Evolutionary conservation across 2,329 filamentous ascomycete genomes (phyloP).

Genomic region (Fusarium oxysporum): DNA sequence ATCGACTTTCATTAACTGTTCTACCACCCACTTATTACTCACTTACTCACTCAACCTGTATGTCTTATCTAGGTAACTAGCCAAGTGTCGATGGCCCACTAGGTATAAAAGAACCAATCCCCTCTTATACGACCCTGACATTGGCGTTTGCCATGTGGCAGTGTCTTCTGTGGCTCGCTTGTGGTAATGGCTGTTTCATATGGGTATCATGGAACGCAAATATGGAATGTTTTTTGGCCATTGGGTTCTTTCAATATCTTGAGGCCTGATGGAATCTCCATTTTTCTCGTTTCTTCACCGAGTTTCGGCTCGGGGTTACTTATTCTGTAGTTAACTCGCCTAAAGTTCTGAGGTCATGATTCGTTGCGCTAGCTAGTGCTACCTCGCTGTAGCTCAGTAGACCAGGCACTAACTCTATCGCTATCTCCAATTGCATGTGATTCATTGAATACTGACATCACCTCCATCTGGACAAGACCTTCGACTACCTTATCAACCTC

Average conservation of each 20-base stretch:
- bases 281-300: not conserved
- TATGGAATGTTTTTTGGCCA: conserved; percentile 7
- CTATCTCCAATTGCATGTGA: conserved; percentile 43
- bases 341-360: conserved; percentile 39
- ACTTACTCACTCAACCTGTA: not conserved
- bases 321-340: conserved; percentile 18
- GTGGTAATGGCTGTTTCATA: conserved; percentile 25
- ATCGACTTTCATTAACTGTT: not conserved
- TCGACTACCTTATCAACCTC: conserved; percentile 6
- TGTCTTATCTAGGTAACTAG: conserved; percentile 8
- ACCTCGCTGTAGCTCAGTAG: not conserved
- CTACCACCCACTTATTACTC: not conserved
- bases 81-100: conserved; percentile 10
- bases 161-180: conserved; percentile 12
- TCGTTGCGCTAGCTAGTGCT: conserved; percentile 26
- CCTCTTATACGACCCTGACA: conserved; percentile 25
- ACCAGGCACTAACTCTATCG: conserved; percentile 1
- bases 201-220: not conserved
- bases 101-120: conserved; percentile 16
- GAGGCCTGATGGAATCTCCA: not conserved
- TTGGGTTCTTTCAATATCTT: not conserved
- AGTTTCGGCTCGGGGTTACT: conserved; percentile 8
- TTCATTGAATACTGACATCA: conserved; percentile 37
- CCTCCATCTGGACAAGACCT: conserved; percentile 18
- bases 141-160: conserved; percentile 29